Percentiles rank a stretch among this genome's conserved stretches.
These are phyloP conservation scores for Trichoderma reesei DNA, from an alignment of 495 filamentous ascomycete species.

Conservation along the genomic window DNA sequence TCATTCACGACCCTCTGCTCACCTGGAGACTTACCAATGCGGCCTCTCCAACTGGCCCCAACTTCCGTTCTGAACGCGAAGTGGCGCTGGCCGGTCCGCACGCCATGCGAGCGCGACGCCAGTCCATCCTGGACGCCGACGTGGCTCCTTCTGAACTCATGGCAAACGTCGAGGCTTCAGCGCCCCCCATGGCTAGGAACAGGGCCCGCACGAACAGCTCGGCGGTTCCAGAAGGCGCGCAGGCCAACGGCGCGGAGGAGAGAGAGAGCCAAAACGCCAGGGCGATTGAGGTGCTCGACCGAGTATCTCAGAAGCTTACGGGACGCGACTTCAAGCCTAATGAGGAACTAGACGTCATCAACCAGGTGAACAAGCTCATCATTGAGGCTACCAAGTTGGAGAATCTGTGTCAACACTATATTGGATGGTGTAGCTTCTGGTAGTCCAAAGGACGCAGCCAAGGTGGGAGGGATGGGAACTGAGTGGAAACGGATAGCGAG, in stretches of 20 bases:
- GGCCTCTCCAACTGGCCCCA: conserved; percentile 64
- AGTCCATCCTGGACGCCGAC: conserved; percentile 63
- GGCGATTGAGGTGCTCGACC: conserved; percentile 80
- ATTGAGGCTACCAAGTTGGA: conserved; percentile 92
- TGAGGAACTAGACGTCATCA: conserved; percentile 75
- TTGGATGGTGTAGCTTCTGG: conserved; percentile 95
- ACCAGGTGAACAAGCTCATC: conserved; percentile 88
- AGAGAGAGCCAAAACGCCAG: conserved; percentile 84
- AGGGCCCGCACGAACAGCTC: conserved; percentile 47
- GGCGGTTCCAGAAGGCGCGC: conserved; percentile 20
- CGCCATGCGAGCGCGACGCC: conserved; percentile 41
- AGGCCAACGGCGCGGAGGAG: conserved; percentile 33
- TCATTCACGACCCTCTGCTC: conserved; percentile 95
- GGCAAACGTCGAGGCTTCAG: conserved; percentile 29
- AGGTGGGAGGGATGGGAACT: not conserved
- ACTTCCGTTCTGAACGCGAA: conserved; percentile 68
- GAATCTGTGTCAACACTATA: conserved; percentile 98
- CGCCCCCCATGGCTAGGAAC: conserved; percentile 36
- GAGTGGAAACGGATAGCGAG: not conserved
- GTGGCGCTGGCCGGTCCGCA: conserved; percentile 34
- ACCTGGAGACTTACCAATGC: conserved; percentile 91
- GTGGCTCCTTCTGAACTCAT: conserved; percentile 40
- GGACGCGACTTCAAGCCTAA: conserved; percentile 54
- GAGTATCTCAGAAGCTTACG: conserved; percentile 91
- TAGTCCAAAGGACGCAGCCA: conserved; percentile 23